Percentiles rank a stretch among this genome's conserved stretches.
phyloP scores from a whole-genome alignment of 164 flowering plant genomes.

The Cinnamomum micranthum region DNA sequence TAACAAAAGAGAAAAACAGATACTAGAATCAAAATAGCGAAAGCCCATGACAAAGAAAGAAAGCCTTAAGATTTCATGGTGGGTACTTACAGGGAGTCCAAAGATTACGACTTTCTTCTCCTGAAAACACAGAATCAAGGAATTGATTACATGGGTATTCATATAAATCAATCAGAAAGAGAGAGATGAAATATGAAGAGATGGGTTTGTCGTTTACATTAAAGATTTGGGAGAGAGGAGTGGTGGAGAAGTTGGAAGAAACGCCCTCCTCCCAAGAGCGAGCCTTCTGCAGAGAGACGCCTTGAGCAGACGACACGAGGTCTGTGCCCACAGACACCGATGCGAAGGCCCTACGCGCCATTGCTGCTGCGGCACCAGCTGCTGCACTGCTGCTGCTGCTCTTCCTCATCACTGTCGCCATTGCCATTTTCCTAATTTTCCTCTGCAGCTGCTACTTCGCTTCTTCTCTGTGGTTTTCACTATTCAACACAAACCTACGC shows the following conservation, averaged over 20 bases:
- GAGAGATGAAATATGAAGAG: not conserved
- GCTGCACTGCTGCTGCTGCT: not conserved
- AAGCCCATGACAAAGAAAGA: too few relatives aligned
- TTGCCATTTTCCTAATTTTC: not conserved
- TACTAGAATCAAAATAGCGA: not conserved
- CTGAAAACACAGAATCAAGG: constrained; percentile 35
- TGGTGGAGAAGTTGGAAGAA: constrained; percentile 83
- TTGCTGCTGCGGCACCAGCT: not conserved
- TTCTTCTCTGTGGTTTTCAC: not conserved
- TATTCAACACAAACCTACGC: too few relatives aligned
- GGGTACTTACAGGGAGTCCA: constrained; percentile 88
- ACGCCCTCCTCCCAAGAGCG: constrained; percentile 96
- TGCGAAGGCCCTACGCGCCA: constrained; percentile 8
- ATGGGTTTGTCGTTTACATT: constrained; percentile 35
- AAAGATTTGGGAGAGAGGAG: constrained; percentile 76
- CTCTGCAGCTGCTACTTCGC: not conserved
- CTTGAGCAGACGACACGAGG: constrained; percentile 65
- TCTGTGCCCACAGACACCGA: constrained; percentile 69
- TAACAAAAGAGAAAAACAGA: too few relatives aligned
- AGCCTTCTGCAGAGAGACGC: constrained; percentile 85
- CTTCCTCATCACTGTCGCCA: not conserved
- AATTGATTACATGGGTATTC: not conserved
- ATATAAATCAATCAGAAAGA: not conserved
- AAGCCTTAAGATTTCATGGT: not conserved
- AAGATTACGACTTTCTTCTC: constrained; percentile 93